Conservation (phyloP, 345 rosid species). For the Linum usitatissimum region DNA sequence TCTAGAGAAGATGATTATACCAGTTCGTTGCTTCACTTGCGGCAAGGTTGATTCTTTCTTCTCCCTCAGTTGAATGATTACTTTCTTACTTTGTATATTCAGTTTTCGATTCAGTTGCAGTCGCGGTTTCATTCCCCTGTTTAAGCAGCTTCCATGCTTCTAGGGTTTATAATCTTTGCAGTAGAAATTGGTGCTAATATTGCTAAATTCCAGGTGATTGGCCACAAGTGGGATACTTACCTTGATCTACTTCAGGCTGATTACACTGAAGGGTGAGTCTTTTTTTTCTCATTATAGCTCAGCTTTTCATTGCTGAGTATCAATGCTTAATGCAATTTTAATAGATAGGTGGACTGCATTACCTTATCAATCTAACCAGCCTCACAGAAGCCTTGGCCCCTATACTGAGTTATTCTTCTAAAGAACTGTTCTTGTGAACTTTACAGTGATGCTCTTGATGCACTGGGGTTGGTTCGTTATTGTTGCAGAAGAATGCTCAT, state of each 20-base stretch:
- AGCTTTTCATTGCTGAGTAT: background rate
- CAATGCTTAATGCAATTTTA: background rate
- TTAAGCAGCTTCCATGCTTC: background rate
- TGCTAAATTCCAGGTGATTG: slow-evolving; percentile 39
- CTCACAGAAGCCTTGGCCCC: no score
- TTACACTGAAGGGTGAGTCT: slow-evolving; percentile 51
- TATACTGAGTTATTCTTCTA: no score
- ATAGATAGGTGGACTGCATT: no score
- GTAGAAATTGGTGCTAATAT: background rate
- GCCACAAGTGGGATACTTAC: slow-evolving; percentile 71
- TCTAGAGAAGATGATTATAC: slow-evolving; percentile 45
- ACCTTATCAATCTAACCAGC: no score
- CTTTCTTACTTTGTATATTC: background rate
- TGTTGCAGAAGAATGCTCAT: slow-evolving; percentile 97
- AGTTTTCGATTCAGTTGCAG: background rate
- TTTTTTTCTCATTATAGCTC: no score
- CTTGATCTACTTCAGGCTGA: slow-evolving; percentile 72
- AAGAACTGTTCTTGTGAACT: background rate
- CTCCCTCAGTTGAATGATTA: background rate
- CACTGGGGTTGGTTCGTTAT: slow-evolving; percentile 73
- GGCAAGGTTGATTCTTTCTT: slow-evolving; percentile 38
- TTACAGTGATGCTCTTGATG: slow-evolving; percentile 94
- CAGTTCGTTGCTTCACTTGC: slow-evolving; percentile 75
- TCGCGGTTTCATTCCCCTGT: background rate
- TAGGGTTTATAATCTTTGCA: slow-evolving; percentile 4